These are phyloP conservation scores for Kurtzmaniella quercitrusa DNA, from an alignment of 1,139 yeast genomes.

Conservation along the genomic window DNA sequence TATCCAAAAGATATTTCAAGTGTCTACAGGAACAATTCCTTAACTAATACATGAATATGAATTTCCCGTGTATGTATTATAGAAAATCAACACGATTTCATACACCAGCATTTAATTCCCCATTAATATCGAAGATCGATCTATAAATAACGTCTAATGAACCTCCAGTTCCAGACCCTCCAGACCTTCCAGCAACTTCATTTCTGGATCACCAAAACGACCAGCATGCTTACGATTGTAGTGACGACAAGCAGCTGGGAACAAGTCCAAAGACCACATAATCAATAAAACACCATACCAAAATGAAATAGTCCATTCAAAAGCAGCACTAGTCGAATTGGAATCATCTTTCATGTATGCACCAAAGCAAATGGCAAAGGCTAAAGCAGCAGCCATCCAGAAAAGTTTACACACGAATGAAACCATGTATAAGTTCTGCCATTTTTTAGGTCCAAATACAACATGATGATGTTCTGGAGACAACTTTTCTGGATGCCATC, in stretches of 20 bases:
- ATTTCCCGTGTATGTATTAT: too few species aligned
- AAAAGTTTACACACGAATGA: slow-evolving; percentile 51
- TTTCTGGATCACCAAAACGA: not conserved
- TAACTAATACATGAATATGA: too few species aligned
- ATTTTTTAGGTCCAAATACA: slow-evolving; percentile 34
- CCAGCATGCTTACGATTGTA: slow-evolving; percentile 14
- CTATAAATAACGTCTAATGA: not conserved
- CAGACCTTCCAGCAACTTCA: not conserved
- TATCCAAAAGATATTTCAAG: too few species aligned
- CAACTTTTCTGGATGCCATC: slow-evolving; percentile 40
- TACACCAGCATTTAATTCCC: not conserved
- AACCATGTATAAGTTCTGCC: slow-evolving; percentile 43
- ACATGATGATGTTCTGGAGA: slow-evolving; percentile 39
- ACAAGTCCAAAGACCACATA: slow-evolving; percentile 66
- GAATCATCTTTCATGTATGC: slow-evolving; percentile 34
- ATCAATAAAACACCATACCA: slow-evolving; percentile 74
- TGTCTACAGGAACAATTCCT: too few species aligned
- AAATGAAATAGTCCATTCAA: slow-evolving; percentile 84
- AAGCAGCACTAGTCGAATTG: slow-evolving; percentile 48
- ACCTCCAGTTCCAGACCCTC: not conserved
- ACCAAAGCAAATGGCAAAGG: slow-evolving; percentile 69
- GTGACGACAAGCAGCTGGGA: slow-evolving; percentile 51
- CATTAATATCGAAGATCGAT: not conserved
- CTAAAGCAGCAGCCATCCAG: slow-evolving; percentile 71
- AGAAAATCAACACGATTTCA: too few species aligned